Evolutionary conservation across 2,329 filamentous ascomycete species (phyloP), one percentile per base, ranked within the genome.

Genomic region (Periconia digitata): DNA sequence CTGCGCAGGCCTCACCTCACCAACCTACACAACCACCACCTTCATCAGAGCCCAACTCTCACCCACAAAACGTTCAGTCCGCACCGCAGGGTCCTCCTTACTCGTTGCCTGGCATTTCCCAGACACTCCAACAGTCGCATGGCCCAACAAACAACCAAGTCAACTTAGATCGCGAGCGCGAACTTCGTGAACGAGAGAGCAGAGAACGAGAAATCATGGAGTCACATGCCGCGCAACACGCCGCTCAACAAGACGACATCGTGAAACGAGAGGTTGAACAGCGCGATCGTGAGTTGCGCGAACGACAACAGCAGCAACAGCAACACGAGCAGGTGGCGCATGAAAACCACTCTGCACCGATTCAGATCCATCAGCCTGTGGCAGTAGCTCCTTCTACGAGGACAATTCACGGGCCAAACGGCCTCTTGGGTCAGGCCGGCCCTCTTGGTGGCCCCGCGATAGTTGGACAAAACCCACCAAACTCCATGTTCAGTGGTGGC

Each of bases 361-460:
- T 96, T 46, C 90, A 92, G 46, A 86, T 97, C 61, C 92, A 97
- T 72, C 92, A 97, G 71, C 92, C 92, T 5, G 91, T 96, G 50
- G 92, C 92, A 53, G 74, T 79, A 2, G 75, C 74, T 85, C 91
- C 66, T 79, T 92, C 72, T 78, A 90, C 54, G 75, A 87, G 48
- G 55, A 87, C 90, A 44, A 95, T 96, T 47, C 92, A 96, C 68
- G 95, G 91, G 39, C 92, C 92, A 1, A 92, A 94, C 58, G 92
- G 92, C 8, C 80, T 97, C 29, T 82, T 97, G 34, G 73, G 73
- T 13, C 75, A 76, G 83, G 79, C 59, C 74, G 82, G 69, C 53
- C 78, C 56, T 74, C 81, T 72, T 72, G 74, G 51, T 66, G 72
- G 67, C 6, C 79, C 63, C 64, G 78, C 82, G 12, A 77, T 86